Percentiles rank a stretch among this genome's conserved stretches.
Conservation (phyloP, 2,329 filamentous ascomycete genomes). For the Penicillium sp. region DNA sequence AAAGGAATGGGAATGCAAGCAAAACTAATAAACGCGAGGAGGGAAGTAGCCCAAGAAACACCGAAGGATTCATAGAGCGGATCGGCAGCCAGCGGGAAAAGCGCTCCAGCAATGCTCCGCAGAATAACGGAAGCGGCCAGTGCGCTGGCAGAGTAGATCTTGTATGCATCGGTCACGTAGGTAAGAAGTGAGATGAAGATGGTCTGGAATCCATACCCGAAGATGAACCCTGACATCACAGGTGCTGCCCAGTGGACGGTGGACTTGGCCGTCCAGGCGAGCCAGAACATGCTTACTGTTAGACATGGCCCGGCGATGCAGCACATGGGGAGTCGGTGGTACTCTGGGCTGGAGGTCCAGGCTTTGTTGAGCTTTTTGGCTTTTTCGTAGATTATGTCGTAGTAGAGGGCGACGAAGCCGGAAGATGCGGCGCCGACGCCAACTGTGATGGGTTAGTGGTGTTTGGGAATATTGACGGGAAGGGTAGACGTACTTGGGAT, state of each 20-base stretch:
- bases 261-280: conserved; percentile 50
- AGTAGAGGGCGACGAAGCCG: conserved; percentile 55
- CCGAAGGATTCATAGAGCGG: conserved; percentile 34
- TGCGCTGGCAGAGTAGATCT: conserved; percentile 53
- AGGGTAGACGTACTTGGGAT: conserved; percentile 46
- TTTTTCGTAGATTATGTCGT: conserved; percentile 52
- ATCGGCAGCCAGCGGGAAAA: conserved; percentile 47
- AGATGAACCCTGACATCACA: conserved; percentile 53
- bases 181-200: conserved; percentile 58
- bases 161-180: conserved; percentile 60
- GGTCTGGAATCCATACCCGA: conserved; percentile 54
- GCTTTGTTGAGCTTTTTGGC: conserved; percentile 43
- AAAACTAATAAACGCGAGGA: conserved; percentile 35
- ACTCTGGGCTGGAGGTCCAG: conserved; percentile 53
- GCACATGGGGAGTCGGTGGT: conserved; percentile 61
- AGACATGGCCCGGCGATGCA: conserved; percentile 61
- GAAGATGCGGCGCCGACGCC: conserved; percentile 54
- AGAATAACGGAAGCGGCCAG: conserved; percentile 46
- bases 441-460: conserved; percentile 31
- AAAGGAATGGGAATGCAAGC: conserved; percentile 36
- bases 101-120: conserved; percentile 45
- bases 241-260: conserved; percentile 48
- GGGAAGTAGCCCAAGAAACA: conserved; percentile 36
- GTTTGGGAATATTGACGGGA: accelerated
- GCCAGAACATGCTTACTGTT: conserved; percentile 44